These are phyloP conservation scores for Pyricularia pennisetigena DNA, from an alignment of 2,329 filamentous ascomycete genomes.

Conservation along the genomic window DNA sequence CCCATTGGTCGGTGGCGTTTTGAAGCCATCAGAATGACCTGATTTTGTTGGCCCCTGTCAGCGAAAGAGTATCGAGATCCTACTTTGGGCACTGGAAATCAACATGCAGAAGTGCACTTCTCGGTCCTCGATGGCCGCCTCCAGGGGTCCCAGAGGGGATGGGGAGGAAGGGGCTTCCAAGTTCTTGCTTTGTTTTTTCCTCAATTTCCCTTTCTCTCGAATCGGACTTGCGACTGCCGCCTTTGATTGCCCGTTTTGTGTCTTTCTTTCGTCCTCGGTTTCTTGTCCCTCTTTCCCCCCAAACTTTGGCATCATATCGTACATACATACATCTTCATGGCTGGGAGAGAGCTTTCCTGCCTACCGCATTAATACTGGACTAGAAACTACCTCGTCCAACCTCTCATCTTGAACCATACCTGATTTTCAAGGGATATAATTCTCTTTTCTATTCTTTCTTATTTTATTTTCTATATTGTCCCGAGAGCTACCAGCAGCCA, in stretches of 20 bases:
- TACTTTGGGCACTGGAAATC: neutral
- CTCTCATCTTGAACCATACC: neutral
- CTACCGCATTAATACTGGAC: neutral
- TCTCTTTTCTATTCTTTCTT: too few relatives aligned
- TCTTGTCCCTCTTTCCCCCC: neutral
- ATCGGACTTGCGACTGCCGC: neutral
- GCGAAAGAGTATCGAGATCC: neutral
- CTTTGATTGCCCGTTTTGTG: neutral
- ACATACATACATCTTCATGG: neutral
- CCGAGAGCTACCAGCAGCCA: neutral
- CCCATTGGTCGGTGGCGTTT: neutral
- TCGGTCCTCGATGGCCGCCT: neutral
- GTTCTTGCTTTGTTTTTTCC: neutral
- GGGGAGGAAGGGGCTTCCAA: neutral
- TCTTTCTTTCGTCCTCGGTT: neutral
- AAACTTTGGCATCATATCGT: neutral
- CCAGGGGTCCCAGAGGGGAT: neutral
- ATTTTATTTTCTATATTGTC: too few relatives aligned
- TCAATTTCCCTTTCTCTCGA: neutral
- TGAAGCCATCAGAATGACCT: constrained; percentile 1
- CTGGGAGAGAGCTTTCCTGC: neutral
- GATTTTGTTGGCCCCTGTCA: neutral
- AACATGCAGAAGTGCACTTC: neutral
- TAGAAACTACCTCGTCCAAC: neutral
- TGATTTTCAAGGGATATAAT: too few relatives aligned